Evolutionary conservation across 331 rosid species (phyloP), one percentile per base, ranked within the genome.

Genomic region (Pyrus hybrid): DNA sequence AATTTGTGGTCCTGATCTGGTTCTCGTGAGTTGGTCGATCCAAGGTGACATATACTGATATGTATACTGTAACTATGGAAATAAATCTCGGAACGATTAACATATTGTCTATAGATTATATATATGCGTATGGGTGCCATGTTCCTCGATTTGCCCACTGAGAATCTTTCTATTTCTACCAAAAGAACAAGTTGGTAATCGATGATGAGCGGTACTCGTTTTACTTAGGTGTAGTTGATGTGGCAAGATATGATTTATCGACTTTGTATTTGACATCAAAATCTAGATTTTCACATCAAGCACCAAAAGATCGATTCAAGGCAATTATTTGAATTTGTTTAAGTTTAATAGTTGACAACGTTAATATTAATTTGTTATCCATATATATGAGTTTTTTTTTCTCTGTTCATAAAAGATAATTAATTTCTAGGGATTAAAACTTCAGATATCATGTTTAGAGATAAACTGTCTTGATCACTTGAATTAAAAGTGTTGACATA

Each of bases 11-110:
- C 32, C 54, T 72, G 23, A 26, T 64, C 47, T 47, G 53, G 13
- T 67, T 60, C 74, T 57, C 58, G 64, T 77, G 76, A 33, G 63
- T 30, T 65, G 70, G 74, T 76, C 81, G 75, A n/a, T 41, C 67
- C 58, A 70, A 70, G 30, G 80, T 76, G 80, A 67, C 69, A 71
- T 18, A 37, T 13, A 62, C 18, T 12, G 21, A 25, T 5, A 20
- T 53, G 56, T 22, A 23, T 41, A 11, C 47, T 41, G 47, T 41
- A 41, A 41, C 47, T 41, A 41, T 41, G 47, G 14, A 41, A 41
- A 41, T 41, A 11, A 41, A 41, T 41, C 47, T 41, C 14, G 3
- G 47, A 41, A 41, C 47, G 47, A 10, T 41, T 41, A 41, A 10
- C 47, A 41, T 41, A 41, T 3, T 41, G 47, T 41, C 47, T 41